Conservation (phyloP, 176 grass and related monocot species). For the Hyparrhenia diplandra region DNA sequence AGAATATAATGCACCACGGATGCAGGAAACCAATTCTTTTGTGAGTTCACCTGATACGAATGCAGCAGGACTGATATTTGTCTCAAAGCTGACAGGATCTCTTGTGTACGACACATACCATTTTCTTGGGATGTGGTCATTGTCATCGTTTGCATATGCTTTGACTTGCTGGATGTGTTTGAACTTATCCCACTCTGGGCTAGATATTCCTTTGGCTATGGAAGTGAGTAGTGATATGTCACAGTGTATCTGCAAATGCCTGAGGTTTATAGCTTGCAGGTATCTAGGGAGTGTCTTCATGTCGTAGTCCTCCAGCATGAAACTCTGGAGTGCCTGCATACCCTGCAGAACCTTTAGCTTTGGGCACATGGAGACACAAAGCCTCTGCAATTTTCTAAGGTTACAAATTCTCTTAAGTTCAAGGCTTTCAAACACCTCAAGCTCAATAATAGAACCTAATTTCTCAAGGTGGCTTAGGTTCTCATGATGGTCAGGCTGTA, state of each 20-base stretch:
- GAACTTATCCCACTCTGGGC: conserved; percentile 7
- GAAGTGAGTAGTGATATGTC: neutral
- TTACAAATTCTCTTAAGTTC: neutral
- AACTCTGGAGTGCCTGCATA: neutral
- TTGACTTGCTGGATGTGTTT: neutral
- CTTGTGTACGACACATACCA: neutral
- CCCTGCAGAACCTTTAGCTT: neutral
- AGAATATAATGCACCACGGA: neutral
- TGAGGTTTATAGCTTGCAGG: neutral
- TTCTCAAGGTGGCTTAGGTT: neutral
- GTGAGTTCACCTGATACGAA: neutral
- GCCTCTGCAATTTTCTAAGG: neutral
- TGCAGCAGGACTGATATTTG: neutral
- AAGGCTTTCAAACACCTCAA: neutral
- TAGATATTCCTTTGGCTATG: neutral
- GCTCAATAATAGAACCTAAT: neutral
- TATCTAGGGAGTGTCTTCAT: neutral
- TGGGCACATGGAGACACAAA: neutral
- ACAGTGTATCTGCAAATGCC: neutral
- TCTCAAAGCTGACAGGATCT: neutral
- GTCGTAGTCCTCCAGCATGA: neutral
- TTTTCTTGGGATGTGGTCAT: neutral
- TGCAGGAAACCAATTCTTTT: neutral
- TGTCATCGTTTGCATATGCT: neutral
- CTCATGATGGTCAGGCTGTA: neutral